phyloP scores from a whole-genome alignment of 2,329 filamentous ascomycete genomes.

The Cadophora luteo-olivacea region DNA sequence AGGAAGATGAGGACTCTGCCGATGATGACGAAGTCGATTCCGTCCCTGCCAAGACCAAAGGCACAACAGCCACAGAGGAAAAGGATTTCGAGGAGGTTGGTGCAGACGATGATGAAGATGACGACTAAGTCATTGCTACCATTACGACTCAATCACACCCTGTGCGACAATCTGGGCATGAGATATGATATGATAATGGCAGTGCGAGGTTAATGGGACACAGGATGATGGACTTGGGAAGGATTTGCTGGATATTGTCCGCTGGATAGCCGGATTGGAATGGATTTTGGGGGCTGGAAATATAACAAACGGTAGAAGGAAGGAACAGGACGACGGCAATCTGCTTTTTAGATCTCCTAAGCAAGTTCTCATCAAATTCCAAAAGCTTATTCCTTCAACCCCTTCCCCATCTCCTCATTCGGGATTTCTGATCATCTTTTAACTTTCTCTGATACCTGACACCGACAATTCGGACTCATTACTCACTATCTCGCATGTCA shows the following conservation, averaged over 20 bases:
- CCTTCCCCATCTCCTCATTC: not conserved
- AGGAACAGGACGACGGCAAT: conserved; percentile 11
- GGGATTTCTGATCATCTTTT: not conserved
- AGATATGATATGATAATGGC: conserved; percentile 3
- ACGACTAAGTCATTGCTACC: conserved; percentile 23
- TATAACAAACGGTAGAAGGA: conserved; percentile 6
- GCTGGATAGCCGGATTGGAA: conserved; percentile 7
- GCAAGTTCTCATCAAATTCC: conserved; percentile 14
- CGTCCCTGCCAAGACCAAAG: conserved; percentile 29
- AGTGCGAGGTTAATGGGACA: not conserved
- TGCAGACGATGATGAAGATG: conserved; percentile 26
- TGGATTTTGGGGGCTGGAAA: not conserved
- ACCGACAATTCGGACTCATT: not conserved
- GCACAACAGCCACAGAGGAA: conserved; percentile 16
- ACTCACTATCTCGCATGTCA: not conserved
- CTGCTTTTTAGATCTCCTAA: conserved; percentile 21
- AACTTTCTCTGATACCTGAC: not conserved
- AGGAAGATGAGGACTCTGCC: conserved; percentile 26
- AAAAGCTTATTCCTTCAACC: conserved; percentile 7
- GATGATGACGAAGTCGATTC: conserved; percentile 23
- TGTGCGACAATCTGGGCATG: not conserved
- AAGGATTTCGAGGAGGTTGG: conserved; percentile 29
- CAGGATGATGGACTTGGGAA: not conserved
- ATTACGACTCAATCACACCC: conserved; percentile 20
- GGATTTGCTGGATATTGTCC: conserved; percentile 14